phyloP scores from a whole-genome alignment of 257 asterid genomes.

The Capsicum baccatum region DNA sequence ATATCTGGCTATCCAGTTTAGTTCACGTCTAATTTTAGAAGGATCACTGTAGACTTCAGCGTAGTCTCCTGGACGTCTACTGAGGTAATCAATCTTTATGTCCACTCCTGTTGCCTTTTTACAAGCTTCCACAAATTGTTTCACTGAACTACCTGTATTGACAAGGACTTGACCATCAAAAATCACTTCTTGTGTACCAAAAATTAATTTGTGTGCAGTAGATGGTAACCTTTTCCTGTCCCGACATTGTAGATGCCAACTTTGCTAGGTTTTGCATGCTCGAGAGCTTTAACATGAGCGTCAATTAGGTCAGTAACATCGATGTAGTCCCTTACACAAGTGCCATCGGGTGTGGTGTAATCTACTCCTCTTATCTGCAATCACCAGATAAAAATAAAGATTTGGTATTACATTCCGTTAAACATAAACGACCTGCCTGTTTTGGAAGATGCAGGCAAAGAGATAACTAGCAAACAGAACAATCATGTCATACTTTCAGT shows the following conservation, averaged over 20 bases:
- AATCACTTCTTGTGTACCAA: neutral
- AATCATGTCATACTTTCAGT: neutral
- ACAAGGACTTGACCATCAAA: neutral
- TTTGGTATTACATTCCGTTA: neutral
- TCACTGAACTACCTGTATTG: constrained; percentile 79
- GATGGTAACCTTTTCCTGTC: constrained; percentile 70
- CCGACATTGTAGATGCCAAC: constrained; percentile 92
- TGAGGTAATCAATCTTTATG: constrained; percentile 69
- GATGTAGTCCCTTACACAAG: constrained; percentile 87
- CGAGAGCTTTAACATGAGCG: constrained; percentile 89
- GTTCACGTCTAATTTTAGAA: constrained; percentile 66
- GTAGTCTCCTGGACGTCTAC: constrained; percentile 83
- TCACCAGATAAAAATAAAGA: neutral
- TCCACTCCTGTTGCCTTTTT: constrained; percentile 85
- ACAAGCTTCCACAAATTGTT: constrained; percentile 87
- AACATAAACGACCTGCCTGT: neutral
- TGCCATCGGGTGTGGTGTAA: constrained; percentile 80
- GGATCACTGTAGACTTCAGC: constrained; percentile 94
- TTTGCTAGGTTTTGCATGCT: constrained; percentile 62
- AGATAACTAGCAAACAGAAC: neutral
- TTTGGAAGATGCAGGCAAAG: neutral
- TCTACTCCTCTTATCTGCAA: constrained; percentile 81
- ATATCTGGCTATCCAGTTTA: constrained; percentile 77
- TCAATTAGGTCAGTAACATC: constrained; percentile 84
- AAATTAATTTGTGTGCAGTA: neutral